phyloP scores from a whole-genome alignment of 1,139 yeast species.

The Cylindricascospora bacillispora region DNA sequence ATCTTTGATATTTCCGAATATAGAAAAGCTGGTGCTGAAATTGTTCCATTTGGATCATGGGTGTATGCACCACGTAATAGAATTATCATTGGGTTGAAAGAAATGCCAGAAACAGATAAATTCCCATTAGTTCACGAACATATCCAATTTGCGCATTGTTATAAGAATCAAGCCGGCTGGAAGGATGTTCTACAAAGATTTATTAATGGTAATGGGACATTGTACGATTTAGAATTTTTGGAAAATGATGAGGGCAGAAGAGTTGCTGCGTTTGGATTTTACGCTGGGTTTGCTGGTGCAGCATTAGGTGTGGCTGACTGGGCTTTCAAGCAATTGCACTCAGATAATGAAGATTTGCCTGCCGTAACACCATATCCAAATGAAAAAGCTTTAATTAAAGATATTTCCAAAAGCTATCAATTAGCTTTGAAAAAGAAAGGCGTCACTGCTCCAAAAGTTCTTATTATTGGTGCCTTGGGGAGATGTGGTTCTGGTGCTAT shows the following conservation, averaged over 20 bases:
- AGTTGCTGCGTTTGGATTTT: constrained; percentile 97
- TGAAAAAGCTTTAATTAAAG: constrained; percentile 59
- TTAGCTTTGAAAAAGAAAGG: constrained; percentile 48
- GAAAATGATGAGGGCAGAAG: constrained; percentile 93
- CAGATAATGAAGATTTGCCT: constrained; percentile 53
- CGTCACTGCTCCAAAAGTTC: constrained; percentile 60
- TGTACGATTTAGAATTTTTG: constrained; percentile 88
- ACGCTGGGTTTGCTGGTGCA: constrained; percentile 99
- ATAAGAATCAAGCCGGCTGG: constrained; percentile 97
- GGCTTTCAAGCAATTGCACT: constrained; percentile 75
- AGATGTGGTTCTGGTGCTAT: constrained; percentile 99
- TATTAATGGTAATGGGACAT: constrained; percentile 79
- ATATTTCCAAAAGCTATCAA: constrained; percentile 50
- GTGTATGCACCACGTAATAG: constrained; percentile 78
- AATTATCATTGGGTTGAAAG: constrained; percentile 85
- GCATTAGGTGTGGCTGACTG: constrained; percentile 90
- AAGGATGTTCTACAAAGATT: constrained; percentile 76
- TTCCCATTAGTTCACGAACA: constrained; percentile 94
- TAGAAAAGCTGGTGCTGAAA: constrained; percentile 64
- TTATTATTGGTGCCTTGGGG: constrained; percentile 94
- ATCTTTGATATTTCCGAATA: constrained; percentile 69
- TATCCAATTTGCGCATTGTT: constrained; percentile 97
- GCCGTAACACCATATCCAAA: constrained; percentile 74
- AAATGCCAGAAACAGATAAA: constrained; percentile 77
- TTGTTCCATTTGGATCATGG: constrained; percentile 94